Conservation (phyloP, 2,329 filamentous ascomycete species). For the Aspergillus japonicus region DNA sequence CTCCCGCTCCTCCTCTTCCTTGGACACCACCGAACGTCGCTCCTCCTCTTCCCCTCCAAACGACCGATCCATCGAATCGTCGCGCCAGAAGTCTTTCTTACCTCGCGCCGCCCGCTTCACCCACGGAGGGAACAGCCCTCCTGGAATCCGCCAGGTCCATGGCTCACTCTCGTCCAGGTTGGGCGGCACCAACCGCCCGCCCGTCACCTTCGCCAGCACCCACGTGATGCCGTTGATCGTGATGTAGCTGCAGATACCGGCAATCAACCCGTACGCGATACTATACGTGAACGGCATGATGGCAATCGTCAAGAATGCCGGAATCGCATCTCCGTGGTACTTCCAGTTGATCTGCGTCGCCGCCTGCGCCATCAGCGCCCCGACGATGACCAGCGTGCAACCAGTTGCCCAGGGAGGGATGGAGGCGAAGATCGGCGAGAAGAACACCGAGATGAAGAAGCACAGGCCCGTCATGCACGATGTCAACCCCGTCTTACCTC, state of each 20-base stretch:
- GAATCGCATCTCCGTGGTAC: slow-evolving; percentile 79
- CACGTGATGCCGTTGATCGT: slow-evolving; percentile 71
- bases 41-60: slow-evolving; percentile 19
- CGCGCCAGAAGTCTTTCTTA: slow-evolving; percentile 72
- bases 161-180: slow-evolving; percentile 75
- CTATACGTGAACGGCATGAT: slow-evolving; percentile 90
- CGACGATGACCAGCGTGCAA: slow-evolving; percentile 81
- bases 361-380: slow-evolving; percentile 79
- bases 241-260: slow-evolving; percentile 73
- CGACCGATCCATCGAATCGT: slow-evolving; percentile 12
- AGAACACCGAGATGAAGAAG: slow-evolving; percentile 86
- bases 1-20: neutral
- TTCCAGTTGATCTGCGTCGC: slow-evolving; percentile 85
- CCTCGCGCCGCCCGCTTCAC: slow-evolving; percentile 61
- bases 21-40: neutral
- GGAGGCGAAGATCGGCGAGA: slow-evolving; percentile 84
- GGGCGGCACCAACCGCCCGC: slow-evolving; percentile 69
- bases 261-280: slow-evolving; percentile 83
- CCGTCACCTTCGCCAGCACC: slow-evolving; percentile 63
- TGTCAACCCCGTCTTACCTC: slow-evolving; percentile 80
- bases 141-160: slow-evolving; percentile 76
- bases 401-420: slow-evolving; percentile 89
- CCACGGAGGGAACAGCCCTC: slow-evolving; percentile 75
- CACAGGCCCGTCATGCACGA: slow-evolving; percentile 74
- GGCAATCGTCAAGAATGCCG: slow-evolving; percentile 78